Conservation (phyloP, 257 asterid genomes). For the Plantago elongata region DNA sequence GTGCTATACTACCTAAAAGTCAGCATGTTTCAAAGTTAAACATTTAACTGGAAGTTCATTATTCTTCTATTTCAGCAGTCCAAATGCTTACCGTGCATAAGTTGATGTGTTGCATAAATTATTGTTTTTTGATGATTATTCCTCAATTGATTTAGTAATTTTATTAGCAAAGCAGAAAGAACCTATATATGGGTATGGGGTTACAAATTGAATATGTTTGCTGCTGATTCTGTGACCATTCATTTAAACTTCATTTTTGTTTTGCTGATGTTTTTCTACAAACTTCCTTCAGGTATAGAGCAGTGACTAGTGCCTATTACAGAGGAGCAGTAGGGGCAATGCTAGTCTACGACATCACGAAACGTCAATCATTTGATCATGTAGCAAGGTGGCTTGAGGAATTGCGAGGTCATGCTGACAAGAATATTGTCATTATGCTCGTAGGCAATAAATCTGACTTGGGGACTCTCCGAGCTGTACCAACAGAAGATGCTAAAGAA, state of each 20-base stretch:
- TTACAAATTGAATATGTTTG: neutral
- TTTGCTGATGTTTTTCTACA: constrained; percentile 21
- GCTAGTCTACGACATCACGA: constrained; percentile 83
- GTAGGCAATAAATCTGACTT: constrained; percentile 87
- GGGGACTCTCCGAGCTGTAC: constrained; percentile 50
- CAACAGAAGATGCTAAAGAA: constrained; percentile 84
- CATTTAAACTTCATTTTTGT: neutral
- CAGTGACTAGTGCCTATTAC: constrained; percentile 90
- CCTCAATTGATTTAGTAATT: neutral
- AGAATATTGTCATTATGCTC: constrained; percentile 73
- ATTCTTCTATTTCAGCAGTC: neutral
- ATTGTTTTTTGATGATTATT: neutral
- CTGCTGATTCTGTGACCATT: constrained; percentile 1
- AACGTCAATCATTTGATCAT: constrained; percentile 73
- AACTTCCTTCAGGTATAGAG: constrained; percentile 60
- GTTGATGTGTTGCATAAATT: too few relatives aligned
- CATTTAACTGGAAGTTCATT: neutral
- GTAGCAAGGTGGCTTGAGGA: constrained; percentile 81
- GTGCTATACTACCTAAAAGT: neutral
- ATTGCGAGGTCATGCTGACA: constrained; percentile 75
- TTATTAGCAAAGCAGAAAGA: neutral
- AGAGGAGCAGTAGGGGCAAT: constrained; percentile 94
- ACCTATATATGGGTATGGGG: neutral
- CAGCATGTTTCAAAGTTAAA: neutral
- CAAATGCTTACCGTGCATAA: neutral